Evolutionary conservation across 257 asterid genomes (phyloP).

Genomic region (Solanum verrucosum): DNA sequence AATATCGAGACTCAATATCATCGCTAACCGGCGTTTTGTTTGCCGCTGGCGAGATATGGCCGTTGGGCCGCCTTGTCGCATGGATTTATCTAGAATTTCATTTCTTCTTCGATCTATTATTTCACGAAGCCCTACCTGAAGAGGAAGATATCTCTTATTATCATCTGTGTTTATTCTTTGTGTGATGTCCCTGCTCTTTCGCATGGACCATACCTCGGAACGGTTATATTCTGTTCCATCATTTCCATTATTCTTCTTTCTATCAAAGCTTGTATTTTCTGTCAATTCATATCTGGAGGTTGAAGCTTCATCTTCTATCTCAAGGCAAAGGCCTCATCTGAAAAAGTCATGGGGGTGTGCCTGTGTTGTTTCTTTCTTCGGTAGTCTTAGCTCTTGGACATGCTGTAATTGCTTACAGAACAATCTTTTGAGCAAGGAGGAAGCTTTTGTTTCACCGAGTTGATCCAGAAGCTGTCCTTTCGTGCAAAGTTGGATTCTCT

Average conservation of each 20-base stretch:
- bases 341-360: slow-evolving; percentile 97
- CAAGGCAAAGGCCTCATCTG: slow-evolving; percentile 78
- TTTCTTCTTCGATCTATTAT: slow-evolving; percentile 12
- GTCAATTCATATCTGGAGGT: slow-evolving; percentile 74
- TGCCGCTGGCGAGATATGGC: slow-evolving; percentile 38
- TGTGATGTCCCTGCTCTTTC: slow-evolving; percentile 66
- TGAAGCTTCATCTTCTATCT: slow-evolving; percentile 56
- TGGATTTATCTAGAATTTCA: not conserved
- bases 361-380: slow-evolving; percentile 84
- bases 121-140: slow-evolving; percentile 8
- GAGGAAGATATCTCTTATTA: slow-evolving; percentile 38
- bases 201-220: slow-evolving; percentile 78
- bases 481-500: slow-evolving; percentile 68
- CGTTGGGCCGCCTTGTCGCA: slow-evolving; percentile 10
- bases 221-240: slow-evolving; percentile 62
- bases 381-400: slow-evolving; percentile 94
- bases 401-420: slow-evolving; percentile 76
- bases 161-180: slow-evolving; percentile 61
- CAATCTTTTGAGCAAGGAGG: slow-evolving; percentile 87
- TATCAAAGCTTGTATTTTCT: slow-evolving; percentile 72
- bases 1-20: not conserved
- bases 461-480: slow-evolving; percentile 79
- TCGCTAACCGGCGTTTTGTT: not conserved
- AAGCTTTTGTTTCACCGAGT: slow-evolving; percentile 76
- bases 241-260: slow-evolving; percentile 65